Evolutionary conservation across 2,329 filamentous ascomycete genomes (phyloP).

Genomic region (Exophiala dermatitidis): DNA sequence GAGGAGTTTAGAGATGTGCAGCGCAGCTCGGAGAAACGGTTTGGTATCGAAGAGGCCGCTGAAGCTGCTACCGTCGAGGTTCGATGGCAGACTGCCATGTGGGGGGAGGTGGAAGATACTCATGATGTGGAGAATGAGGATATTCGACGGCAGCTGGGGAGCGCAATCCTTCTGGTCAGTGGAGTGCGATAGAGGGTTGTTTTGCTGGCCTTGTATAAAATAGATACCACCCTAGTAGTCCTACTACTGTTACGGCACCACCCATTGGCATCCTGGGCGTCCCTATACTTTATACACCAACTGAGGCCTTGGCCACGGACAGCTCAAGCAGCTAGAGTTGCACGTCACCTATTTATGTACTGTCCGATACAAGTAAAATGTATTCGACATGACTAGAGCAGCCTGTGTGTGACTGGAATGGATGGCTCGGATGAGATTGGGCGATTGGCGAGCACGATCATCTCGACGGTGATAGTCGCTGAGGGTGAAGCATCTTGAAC

Average conservation of each 20-base stretch:
- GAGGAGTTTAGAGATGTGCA: conserved; percentile 56
- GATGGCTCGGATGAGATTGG: no score
- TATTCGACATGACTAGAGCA: no score
- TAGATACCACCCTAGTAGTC: neutral
- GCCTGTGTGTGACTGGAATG: no score
- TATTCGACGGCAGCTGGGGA: conserved; percentile 76
- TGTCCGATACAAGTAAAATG: no score
- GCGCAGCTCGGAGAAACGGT: conserved; percentile 40
- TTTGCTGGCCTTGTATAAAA: neutral
- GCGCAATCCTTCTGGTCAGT: conserved; percentile 72
- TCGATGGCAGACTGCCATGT: conserved; percentile 78
- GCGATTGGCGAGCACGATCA: no score
- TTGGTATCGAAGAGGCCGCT: conserved; percentile 77
- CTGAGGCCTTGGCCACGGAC: no score
- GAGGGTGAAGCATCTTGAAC: neutral
- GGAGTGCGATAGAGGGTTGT: conserved; percentile 36
- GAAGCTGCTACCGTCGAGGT: conserved; percentile 75
- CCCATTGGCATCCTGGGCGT: no score
- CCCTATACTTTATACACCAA: no score
- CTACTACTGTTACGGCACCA: neutral
- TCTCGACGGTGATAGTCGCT: no score
- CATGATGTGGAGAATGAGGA: conserved; percentile 96
- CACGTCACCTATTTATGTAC: no score
- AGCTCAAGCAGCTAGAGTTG: no score
- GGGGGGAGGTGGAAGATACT: conserved; percentile 97